Evolutionary conservation across 805 yeast species (phyloP), one percentile per base, ranked within the genome.

Genomic region (Saccharomycopsis babjevae): DNA sequence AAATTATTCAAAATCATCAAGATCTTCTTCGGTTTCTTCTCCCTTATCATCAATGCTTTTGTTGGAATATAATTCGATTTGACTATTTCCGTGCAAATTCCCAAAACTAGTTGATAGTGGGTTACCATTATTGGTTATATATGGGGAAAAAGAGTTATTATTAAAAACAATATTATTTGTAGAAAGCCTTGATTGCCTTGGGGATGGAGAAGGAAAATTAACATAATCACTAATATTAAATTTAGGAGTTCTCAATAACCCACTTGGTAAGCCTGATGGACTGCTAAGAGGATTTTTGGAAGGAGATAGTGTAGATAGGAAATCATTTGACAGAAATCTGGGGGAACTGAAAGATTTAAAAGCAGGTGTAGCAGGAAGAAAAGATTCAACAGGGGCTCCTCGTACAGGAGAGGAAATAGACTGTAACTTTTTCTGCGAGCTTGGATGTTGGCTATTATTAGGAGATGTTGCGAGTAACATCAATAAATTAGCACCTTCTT

Each of bases 391-490:
- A 13, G 52, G n/a, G 42, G 55, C 38, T n/a, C 54, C 32, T 40
- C 59, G 20, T 15, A 59, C 50, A 38, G 66, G 65, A 16, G 63
- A 61, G 8, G 65, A 57, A 59, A 62, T 54, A 20, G 61, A 52
- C 8, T 55, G 59, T 18, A 57, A 28, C 5, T 28, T 43, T 20
- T 43, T 40, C n/a, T 43, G 46, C 15, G 50, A 52, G 3, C 15
- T 39, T 38, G 55, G 46, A 30, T 56, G 38, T 18, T 20, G 30
- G 25, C n/a, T 42, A 38, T 56, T 56, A 50, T 43, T 36, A 1
- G 96, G 96, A 8, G 94, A 87, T 6, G 92, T 86, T 1, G 96
- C 96, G 66, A 89, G 75, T 71, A 82, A 89, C 82, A 89, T 80
- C 64, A 89, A 77, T 63, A 89, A 73, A 70, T 86, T 93, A 0